phyloP scores from a whole-genome alignment of 768 basidiomycete species.

The Kwoniella sp. region DNA sequence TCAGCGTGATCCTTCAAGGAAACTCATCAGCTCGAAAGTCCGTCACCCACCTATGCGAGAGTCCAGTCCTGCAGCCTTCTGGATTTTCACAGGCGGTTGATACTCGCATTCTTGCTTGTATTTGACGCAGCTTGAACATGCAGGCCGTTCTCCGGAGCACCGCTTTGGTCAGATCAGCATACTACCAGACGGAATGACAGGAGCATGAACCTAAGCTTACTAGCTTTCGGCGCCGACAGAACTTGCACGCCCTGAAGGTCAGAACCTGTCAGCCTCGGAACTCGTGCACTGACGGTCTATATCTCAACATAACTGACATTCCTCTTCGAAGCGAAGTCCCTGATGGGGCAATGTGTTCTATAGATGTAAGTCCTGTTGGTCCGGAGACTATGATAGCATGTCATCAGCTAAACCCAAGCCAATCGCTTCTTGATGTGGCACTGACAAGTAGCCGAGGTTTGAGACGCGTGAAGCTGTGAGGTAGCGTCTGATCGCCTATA shows the following conservation, averaged over 20 bases:
- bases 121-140: slow-evolving; percentile 42
- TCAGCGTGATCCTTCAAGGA: no score
- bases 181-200: not conserved
- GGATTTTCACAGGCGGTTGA: slow-evolving; percentile 17
- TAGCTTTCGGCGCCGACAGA: slow-evolving; percentile 45
- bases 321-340: slow-evolving; percentile 31
- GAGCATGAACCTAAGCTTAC: slow-evolving; percentile 18
- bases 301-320: slow-evolving; percentile 24
- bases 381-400: not conserved
- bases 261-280: not conserved
- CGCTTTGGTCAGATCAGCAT: slow-evolving; percentile 22
- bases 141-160: slow-evolving; percentile 41
- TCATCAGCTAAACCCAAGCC: not conserved
- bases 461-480: not conserved
- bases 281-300: no score
- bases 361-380: slow-evolving; percentile 8
- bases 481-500: not conserved
- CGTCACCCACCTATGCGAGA: slow-evolving; percentile 15
- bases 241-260: slow-evolving; percentile 41
- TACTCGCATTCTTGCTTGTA: slow-evolving; percentile 48
- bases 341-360: slow-evolving; percentile 22
- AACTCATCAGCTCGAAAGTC: no score
- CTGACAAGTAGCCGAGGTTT: not conserved
- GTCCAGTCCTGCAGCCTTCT: slow-evolving; percentile 20
- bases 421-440: not conserved